A percentile compares a stretch with the other conserved stretches of the same genome.
Evolutionary conservation across 1,284 basidiomycete genomes (phyloP).

Genomic region (Albatrellus sp.): DNA sequence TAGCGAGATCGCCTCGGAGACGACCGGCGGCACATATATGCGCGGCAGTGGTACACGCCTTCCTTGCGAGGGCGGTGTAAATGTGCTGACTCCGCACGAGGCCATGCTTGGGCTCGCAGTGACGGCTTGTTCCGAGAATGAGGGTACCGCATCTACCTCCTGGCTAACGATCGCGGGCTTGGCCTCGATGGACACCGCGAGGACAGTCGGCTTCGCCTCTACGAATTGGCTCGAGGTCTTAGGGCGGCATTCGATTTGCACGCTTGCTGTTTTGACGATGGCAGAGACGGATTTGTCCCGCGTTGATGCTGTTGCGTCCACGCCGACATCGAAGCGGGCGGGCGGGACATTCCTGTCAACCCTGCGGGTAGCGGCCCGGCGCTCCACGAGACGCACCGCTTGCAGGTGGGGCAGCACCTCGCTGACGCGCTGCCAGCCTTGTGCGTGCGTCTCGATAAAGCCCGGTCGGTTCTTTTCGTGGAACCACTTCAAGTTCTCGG

Average conservation of each 20-base stretch:
- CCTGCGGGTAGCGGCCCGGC: conserved; percentile 27
- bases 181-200: conserved; percentile 20
- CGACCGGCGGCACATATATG: conserved; percentile 11
- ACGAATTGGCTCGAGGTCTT: conserved; percentile 26
- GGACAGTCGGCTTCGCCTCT: conserved; percentile 16
- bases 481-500: conserved; percentile 61
- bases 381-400: conserved; percentile 46
- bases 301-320: conserved; percentile 42
- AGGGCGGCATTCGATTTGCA: conserved; percentile 36
- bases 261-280: conserved; percentile 28
- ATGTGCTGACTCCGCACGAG: conserved; percentile 7
- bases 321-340: conserved; percentile 24
- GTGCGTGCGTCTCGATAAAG: conserved; percentile 49
- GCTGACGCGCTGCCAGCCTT: conserved; percentile 52
- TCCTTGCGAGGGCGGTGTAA: conserved; percentile 3
- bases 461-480: conserved; percentile 62
- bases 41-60: neutral
- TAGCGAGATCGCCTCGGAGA: conserved; percentile 10
- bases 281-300: conserved; percentile 36
- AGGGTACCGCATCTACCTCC: conserved; percentile 7
- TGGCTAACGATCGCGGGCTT: conserved; percentile 13
- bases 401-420: conserved; percentile 62
- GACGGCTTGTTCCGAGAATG: conserved; percentile 5
- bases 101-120: conserved; percentile 7
- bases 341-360: conserved; percentile 19